A percentile compares a stretch with the other conserved stretches of the same genome.
Evolutionary conservation across 2,329 filamentous ascomycete genomes (phyloP).

Genomic region (Lachnellula arida): DNA sequence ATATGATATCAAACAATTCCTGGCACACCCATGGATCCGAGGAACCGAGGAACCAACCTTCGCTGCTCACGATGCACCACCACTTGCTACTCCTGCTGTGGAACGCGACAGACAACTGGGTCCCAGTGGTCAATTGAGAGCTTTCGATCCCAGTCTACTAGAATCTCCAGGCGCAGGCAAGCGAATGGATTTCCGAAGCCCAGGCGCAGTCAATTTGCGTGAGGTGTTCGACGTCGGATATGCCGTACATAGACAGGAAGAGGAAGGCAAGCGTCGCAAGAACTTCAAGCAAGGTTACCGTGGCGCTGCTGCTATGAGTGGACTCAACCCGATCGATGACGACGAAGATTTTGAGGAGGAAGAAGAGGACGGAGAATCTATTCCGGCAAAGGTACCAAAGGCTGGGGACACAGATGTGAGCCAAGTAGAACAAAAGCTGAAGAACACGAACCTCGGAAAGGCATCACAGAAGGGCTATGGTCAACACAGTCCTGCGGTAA

Average conservation of each 20-base stretch:
- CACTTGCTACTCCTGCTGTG: conserved; percentile 61
- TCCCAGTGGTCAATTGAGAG: conserved; percentile 36
- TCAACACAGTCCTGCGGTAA: conserved; percentile 80
- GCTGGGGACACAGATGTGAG: conserved; percentile 55
- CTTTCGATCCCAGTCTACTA: conserved; percentile 52
- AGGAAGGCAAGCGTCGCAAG: conserved; percentile 88
- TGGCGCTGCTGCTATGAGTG: conserved; percentile 58
- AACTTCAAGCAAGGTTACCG: conserved; percentile 70
- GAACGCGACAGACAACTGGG: conserved; percentile 31
- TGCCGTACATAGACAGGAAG: conserved; percentile 92
- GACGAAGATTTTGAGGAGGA: conserved; percentile 63
- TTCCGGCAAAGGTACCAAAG: conserved; percentile 64
- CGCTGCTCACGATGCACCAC: conserved; percentile 64
- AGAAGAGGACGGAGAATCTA: conserved; percentile 52
- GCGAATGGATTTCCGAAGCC: conserved; percentile 88
- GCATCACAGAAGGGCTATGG: conserved; percentile 67
- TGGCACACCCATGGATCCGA: conserved; percentile 91
- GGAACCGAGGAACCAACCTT: conserved; percentile 63
- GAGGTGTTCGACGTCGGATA: conserved; percentile 99
- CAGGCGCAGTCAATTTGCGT: conserved; percentile 88
- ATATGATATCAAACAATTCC: conserved; percentile 88
- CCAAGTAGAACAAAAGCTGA: conserved; percentile 81
- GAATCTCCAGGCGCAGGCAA: conserved; percentile 58
- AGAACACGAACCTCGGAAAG: conserved; percentile 69
- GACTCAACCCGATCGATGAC: conserved; percentile 59